Evolutionary conservation across 495 filamentous ascomycete genomes (phyloP), one percentile per base, ranked within the genome.

Genomic region (Hypoxylon fuscum): DNA sequence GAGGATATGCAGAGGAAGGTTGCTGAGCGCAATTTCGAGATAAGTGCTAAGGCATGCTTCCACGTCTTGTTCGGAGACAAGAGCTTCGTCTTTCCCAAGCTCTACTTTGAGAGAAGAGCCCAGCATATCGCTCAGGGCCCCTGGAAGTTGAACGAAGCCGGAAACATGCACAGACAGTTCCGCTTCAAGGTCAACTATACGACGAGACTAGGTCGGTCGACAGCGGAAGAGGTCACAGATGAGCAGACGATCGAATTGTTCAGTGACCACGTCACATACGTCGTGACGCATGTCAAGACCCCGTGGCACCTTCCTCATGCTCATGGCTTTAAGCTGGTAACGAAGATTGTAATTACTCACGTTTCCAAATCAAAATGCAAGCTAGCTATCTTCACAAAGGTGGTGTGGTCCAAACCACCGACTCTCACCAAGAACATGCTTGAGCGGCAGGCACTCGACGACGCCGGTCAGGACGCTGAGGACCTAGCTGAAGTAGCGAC

Each of bases 31-130:
- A 80, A 89, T 40, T 93, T 96, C 64, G 88, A 95, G 55, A 83
- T 98, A 47, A 94, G 89, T 60, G 86, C 95, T 12, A 97, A 98
- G 72, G 92, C 93, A 1, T 82, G 97, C 27, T 98, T 97, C 74
- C 95, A 98, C 68, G 89, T 97, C 8, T 82, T 98, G 51, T 98
- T 97, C 68, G 95, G 95, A 23, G 95, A 98, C 71, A 96, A 91
- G 74, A 94, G 90, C 76, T 88, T 91, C 37, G 87, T 98, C 29
- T 98, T 96, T 81, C 93, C 96, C 67, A 87, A 91, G 61, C 80
- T 98, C 17, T 93, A 97, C 67, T 88, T 91, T 65, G 91, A 96
- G 73, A 85, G 92, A 48, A 85, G 87, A 72, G 93, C 92, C 12
- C 83, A 87, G 73, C 83, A 90, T 82, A 85, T 83, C 64, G 85